Evolutionary conservation across 129 eudicot genomes (phyloP), one percentile per base, ranked within the genome.

Genomic region (Oenanthe sinensis): DNA sequence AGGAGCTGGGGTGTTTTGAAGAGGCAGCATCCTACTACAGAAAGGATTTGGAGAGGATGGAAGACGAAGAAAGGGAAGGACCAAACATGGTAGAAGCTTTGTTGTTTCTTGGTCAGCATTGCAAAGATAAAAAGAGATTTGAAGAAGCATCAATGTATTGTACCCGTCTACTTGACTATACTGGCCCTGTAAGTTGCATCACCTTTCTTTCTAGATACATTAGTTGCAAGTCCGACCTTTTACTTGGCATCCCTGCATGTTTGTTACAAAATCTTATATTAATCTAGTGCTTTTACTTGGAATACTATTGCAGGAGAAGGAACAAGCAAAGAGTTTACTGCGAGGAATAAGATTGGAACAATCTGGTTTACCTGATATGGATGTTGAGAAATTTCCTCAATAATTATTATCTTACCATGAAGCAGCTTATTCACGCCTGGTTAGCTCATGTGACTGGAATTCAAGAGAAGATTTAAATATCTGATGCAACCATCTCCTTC

Each of bases 31-130:
- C 87, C 54, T 96, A 89, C 86, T 96, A 92, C 84, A 84, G 82
- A 78, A 88, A 90, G 80, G 97, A 96, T 87, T 85, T 96, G 92
- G 99, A 96, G 75, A 85, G 90, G 79, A 96, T 96, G 99, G 97
- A 96, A 79, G 89, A 77, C 15, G 96, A 96, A 76, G 97, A 92
- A 70, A 85, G 96, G 48, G 97, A 96, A 88, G 96, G 96, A 40
- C 96, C 92, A 4, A 96, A 96, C 79, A 87, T 89, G 91, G 97
- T 90, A 48, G 96, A 90, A 78, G 97, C 97, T 65, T 75, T 96
- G 78, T 30, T 84, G 86, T 96, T 88, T 80, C 90, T 96, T 74
- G 95, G 91, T 0, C 87, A 82, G 22, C 79, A 92, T 84, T 96
- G 86, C 45, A 84, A 75, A 75, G 55, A 79, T 20, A 86, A 79